Percentiles rank a stretch among this genome's conserved stretches.
These are phyloP conservation scores for Phaeosphaeria sp. DNA, from an alignment of 2,329 filamentous ascomycete genomes.

Conservation along the genomic window DNA sequence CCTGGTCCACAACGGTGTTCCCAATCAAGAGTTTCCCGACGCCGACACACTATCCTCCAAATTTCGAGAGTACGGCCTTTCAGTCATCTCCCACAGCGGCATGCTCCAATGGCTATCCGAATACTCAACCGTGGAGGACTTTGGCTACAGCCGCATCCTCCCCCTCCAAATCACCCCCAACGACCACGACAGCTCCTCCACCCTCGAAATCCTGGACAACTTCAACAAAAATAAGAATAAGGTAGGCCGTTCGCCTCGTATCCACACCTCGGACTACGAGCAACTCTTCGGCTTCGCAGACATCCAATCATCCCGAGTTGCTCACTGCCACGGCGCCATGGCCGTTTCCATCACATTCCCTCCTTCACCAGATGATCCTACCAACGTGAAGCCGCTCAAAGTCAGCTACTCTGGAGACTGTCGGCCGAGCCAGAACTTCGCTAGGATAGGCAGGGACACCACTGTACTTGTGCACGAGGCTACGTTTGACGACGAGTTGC, in stretches of 20 bases:
- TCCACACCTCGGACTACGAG: conserved; percentile 40
- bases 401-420: conserved; percentile 95
- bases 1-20: conserved; percentile 56
- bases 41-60: conserved; percentile 46
- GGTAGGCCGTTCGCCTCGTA: neutral
- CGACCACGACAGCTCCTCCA: conserved; percentile 16
- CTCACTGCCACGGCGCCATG: conserved; percentile 80
- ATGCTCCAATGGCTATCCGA: conserved; percentile 83
- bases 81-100: conserved; percentile 70
- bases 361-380: conserved; percentile 44
- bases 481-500: conserved; percentile 89
- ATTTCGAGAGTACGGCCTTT: conserved; percentile 28
- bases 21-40: conserved; percentile 26
- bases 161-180: conserved; percentile 55
- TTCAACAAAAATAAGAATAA: conserved; percentile 9
- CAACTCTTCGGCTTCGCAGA: conserved; percentile 67
- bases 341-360: conserved; percentile 81
- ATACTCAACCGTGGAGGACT: conserved; percentile 78
- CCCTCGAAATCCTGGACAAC: conserved; percentile 37
- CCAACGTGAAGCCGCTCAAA: conserved; percentile 68
- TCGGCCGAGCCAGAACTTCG: conserved; percentile 72
- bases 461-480: conserved; percentile 94
- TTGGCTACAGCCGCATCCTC: conserved; percentile 69
- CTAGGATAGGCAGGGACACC: conserved; percentile 71
- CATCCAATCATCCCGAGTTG: conserved; percentile 72